Conservation (phyloP, 1,284 basidiomycete genomes). For the Cutaneotrichosporon sp. region DNA sequence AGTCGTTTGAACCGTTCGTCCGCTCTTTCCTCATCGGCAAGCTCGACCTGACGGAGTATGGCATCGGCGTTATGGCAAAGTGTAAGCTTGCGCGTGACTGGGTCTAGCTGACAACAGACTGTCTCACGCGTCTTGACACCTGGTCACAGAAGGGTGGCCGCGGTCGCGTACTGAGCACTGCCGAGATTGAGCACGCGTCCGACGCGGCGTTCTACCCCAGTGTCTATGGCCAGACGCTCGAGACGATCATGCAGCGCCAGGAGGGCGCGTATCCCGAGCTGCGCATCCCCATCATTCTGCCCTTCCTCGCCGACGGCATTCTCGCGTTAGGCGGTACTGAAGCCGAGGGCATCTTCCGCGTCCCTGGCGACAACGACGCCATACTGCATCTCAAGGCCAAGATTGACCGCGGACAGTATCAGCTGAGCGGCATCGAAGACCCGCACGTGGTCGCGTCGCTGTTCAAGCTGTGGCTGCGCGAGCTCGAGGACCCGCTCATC, state of each 20-base stretch:
- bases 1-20: constrained; percentile 78
- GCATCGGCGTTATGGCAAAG: constrained; percentile 81
- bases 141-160: constrained; percentile 74
- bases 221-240: constrained; percentile 82
- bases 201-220: constrained; percentile 90
- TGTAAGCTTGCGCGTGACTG: constrained; percentile 39
- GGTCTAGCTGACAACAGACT: constrained; percentile 49
- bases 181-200: constrained; percentile 85
- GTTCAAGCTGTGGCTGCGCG: constrained; percentile 85
- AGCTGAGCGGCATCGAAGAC: constrained; percentile 68
- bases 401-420: constrained; percentile 85
- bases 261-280: constrained; percentile 73
- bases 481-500: constrained; percentile 78
- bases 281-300: constrained; percentile 81
- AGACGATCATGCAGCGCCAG: constrained; percentile 74
- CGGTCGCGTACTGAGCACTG: constrained; percentile 68
- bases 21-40: constrained; percentile 68
- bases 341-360: constrained; percentile 82
- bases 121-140: constrained; percentile 62
- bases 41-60: constrained; percentile 56
- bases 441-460: constrained; percentile 80
- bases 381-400: constrained; percentile 78
- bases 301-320: constrained; percentile 84
- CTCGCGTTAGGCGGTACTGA: constrained; percentile 76
- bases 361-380: constrained; percentile 78